Evolutionary conservation across 2,329 filamentous ascomycete genomes (phyloP).

Genomic region (Hypoxylon rubiginosum): DNA sequence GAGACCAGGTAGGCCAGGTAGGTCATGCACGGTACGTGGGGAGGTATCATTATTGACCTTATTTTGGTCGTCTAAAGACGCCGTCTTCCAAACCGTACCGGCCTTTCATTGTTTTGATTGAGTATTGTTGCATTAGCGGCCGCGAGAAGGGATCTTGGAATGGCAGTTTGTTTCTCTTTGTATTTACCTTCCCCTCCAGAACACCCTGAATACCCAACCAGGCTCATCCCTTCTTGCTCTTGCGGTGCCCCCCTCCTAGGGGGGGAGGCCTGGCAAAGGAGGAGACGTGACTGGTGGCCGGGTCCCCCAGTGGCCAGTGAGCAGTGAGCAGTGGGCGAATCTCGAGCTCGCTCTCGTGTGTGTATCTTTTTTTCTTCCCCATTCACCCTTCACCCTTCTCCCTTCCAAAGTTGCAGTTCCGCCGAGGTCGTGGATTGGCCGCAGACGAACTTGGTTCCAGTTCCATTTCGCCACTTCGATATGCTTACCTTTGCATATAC

Average conservation of each 20-base stretch:
- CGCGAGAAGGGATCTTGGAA: conserved; percentile 50
- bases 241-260: conserved; percentile 41
- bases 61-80: conserved; percentile 41
- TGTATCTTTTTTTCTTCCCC: conserved; percentile 38
- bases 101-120: conserved; percentile 52
- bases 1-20: conserved; percentile 51
- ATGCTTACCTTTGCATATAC: conserved; percentile 58
- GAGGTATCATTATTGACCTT: conserved; percentile 47
- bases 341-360: neutral
- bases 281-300: conserved; percentile 46
- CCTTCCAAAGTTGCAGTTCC: conserved; percentile 44
- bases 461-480: conserved; percentile 61
- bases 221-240: conserved; percentile 54
- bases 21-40: conserved; percentile 53
- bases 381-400: conserved; percentile 3
- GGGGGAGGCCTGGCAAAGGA: conserved; percentile 17
- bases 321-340: conserved; percentile 9
- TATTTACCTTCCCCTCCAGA: conserved; percentile 44
- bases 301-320: conserved; percentile 40
- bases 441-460: conserved; percentile 53
- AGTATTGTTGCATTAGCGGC: conserved; percentile 58
- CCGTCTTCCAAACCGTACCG: conserved; percentile 51
- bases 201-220: conserved; percentile 47
- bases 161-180: conserved; percentile 47
- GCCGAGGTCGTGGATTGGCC: conserved; percentile 57